Percentiles rank a stretch among this genome's conserved stretches.
Conservation (phyloP, 139 green algal species). For the Chlorella sp. region DNA sequence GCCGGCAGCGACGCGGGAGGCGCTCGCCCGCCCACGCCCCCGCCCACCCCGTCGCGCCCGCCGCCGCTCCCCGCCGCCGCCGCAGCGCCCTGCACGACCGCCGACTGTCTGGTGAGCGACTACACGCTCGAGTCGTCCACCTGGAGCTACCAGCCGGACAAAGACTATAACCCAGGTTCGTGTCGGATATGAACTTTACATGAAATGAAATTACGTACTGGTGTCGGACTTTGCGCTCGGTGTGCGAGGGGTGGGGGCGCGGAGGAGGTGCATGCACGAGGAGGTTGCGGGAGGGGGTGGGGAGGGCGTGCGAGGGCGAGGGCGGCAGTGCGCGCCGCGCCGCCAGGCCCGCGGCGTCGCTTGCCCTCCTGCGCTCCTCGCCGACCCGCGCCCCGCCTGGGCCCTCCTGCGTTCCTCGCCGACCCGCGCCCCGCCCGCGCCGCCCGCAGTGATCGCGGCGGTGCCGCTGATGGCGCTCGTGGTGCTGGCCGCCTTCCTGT, state of each 20-base stretch:
- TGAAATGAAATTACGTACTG: too few species aligned
- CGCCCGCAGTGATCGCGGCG: slow-evolving; percentile 40
- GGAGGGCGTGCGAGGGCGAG: not conserved
- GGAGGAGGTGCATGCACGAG: slow-evolving; percentile 14
- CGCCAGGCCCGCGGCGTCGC: not conserved
- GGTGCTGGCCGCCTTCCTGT: slow-evolving; percentile 28
- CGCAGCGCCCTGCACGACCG: slow-evolving; percentile 31
- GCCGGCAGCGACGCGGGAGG: not conserved
- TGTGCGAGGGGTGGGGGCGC: not conserved
- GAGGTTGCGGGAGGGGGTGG: slow-evolving; percentile 17
- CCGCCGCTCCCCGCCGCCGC: not conserved
- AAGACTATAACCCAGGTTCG: too few species aligned
- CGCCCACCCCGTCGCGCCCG: not conserved
- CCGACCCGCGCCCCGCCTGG: not conserved
- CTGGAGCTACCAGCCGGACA: too few species aligned
- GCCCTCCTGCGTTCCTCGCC: not conserved
- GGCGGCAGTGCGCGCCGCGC: not conserved
- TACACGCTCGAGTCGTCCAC: slow-evolving; percentile 9
- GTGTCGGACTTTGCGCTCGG: too few species aligned
- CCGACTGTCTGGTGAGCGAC: slow-evolving; percentile 35
- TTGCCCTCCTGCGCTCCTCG: not conserved
- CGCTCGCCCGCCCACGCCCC: not conserved
- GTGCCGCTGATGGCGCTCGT: slow-evolving; percentile 48
- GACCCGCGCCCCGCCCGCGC: not conserved
- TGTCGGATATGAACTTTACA: too few species aligned